Base-by-base conservation (phyloP, 306 rosid genomes). In the Prunus campanulata region DNA sequence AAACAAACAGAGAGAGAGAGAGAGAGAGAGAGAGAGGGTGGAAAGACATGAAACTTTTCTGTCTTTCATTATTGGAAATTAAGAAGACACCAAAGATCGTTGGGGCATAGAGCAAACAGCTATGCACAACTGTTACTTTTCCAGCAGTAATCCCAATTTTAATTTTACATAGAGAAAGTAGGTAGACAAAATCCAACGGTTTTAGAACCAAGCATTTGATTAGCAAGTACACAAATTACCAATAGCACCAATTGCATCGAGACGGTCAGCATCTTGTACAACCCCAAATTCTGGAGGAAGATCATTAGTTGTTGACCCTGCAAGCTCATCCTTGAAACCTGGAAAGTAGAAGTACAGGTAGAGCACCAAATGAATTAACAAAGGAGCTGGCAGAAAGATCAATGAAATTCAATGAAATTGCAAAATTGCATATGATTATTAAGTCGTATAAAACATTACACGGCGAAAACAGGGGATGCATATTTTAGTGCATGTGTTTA, bases 211-310 rank as follows among this genome's bases (percentile, higher is more conserved):
- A 57, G 16, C 18, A 24, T 13, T 14, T 14, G 15, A 18, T 32
- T 29, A 68, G 29, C 55, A 80, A 73, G 78, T 62, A 15, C 13
- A 51, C 46, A 47, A 67, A 78, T 52, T 87, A 94, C 98, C 98
- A 83, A 91, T 89, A 66, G 98, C 98, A 66, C 98, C 98, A 80
- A 94, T 94, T 56, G 98, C 98, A 84, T 94, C 97, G 65, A 91
- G 91, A 79, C 97, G 89, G 83, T 94, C 98, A 65, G 97, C 97
- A 87, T 94, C 98, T 84, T 94, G 97, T 64, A 94, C 95, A 59
- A 91, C 89, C 60, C 93, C 87, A 74, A 91, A 94, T 74, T 94
- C 97, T 1, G 83, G 90, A 85, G 83, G 85, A 79, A 77, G 79
- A 42, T 88, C 88, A 68, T 44, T 50, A 54, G 66, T 81, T 55